These are phyloP conservation scores for Aspergillus sojae DNA, from an alignment of 2,329 filamentous ascomycete genomes.

Conservation along the genomic window DNA sequence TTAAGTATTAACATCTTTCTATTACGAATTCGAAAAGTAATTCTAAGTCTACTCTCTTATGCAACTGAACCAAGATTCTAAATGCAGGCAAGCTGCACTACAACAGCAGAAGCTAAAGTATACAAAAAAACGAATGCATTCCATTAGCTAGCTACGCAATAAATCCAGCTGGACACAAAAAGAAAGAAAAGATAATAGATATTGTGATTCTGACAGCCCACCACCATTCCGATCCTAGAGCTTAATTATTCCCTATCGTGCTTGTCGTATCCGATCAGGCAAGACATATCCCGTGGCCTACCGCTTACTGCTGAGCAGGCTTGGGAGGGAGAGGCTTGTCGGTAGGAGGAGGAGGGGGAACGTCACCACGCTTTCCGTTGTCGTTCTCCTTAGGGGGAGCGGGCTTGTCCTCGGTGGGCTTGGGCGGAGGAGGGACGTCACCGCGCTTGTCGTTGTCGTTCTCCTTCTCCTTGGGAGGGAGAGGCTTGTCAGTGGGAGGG, in stretches of 20 bases:
- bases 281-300: background rate
- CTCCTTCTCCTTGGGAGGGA: background rate
- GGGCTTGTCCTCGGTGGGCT: background rate
- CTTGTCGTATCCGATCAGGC: too few species aligned
- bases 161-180: background rate
- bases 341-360: background rate
- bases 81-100: background rate
- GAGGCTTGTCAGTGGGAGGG: background rate
- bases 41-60: background rate
- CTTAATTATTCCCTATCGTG: background rate
- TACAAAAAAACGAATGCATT: background rate
- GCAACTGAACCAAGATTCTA: background rate
- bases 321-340: background rate
- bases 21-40: too few species aligned
- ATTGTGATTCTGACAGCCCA: too few species aligned
- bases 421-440: background rate
- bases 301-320: background rate
- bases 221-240: background rate
- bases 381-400: background rate
- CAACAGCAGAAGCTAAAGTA: background rate
- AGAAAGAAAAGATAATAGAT: background rate
- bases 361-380: background rate
- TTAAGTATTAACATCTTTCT: too few species aligned
- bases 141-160: background rate
- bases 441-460: background rate